Evolutionary conservation across 306 rosid genomes (phyloP), one percentile per base, ranked within the genome.

Genomic region (Castanopsis chinensis): DNA sequence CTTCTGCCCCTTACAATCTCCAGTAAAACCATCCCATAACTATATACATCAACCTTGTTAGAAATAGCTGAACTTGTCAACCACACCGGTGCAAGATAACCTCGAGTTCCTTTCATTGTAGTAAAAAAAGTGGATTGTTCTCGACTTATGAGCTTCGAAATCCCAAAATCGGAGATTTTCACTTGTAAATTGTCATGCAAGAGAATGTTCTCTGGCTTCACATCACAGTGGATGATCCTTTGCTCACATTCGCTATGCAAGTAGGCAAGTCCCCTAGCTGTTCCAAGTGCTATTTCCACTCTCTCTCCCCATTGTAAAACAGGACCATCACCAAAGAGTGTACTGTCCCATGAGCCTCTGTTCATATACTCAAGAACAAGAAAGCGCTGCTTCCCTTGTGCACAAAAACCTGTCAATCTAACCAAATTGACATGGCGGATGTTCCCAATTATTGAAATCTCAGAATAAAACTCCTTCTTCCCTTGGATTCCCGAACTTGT

Each of bases 201-300:
- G 49, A 94, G 97, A 94, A 37, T 7, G 45, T 7, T 37, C 45
- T 37, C 11, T 37, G 45, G 45, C 45, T 37, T 37, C 45, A 7
- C 89, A 55, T 94, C 98, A 57, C 97, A 94, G 18, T 94, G 98
- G 78, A 94, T 92, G 74, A 94, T 87, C 87, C 87, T 94, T 4
- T 83, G 88, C 64, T 89, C 97, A 74, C 98, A 92, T 0, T 96
- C 96, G 20, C 87, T 79, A 57, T 90, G 98, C 75, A 94, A 81
- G 60, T 94, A 94, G 6, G 97, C 95, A n/a, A 94, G 96, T 61
- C 98, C 98, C 18, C 97, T 94, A 0, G 96, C 96, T 51, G 97
- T 89, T 80, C 96, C 94, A 19, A 94, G 86, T 1, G 98, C 94
- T 81, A 94, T 92, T 14, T 90, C 88, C 43, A 78, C 61, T 73